Base-by-base conservation (phyloP, 1,284 basidiomycete species). In the Tylopilus sp. region DNA sequence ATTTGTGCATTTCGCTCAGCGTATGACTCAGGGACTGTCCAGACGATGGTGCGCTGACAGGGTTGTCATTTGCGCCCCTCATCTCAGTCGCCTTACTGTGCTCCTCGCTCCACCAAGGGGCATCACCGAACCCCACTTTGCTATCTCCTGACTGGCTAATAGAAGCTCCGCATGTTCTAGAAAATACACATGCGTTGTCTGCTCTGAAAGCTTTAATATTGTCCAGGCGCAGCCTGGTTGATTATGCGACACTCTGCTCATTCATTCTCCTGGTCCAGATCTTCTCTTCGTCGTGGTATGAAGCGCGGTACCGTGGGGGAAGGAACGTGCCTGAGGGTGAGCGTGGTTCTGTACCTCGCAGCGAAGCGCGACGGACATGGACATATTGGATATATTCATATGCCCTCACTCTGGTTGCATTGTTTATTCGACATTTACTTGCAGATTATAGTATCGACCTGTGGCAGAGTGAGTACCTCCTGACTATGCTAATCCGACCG, bases 31-130 rank as follows among this genome's bases (percentile, higher is more conserved):
- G 90, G 58, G 82, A 89, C 51, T 87, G 85, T 41, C 70, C 78
- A 9, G 92, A 94, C 65, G 92, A 95, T 63, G 92, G 92, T 4
- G 82, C 86, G 23, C 71, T 90, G 53, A 92, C 88, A 35, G 91
- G 86, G 1, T 71, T 93, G 7, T 75, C 92, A 15, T 75, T 92
- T 26, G 85, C 82, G 7, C 90, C 92, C 2, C 72, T 94, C 36
- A 81, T 93, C 41, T 78, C 89, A 3, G 75, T 78, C 12, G 77
- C 85, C 0, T 69, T 89, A 28, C 68, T 92, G 42, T 73, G 78
- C 68, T 68, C 77, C 52, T 70, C 82, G 23, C 66, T 81, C 30
- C 70, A 68, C 56, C 59, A 62, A 55, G 58, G 47, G 29, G 49
- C 55, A 47, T 63, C 48, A 39, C 40, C 54, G 11, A 60, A 55